Conservation (phyloP, 2,329 filamentous ascomycete species). For the Aspergillus sojae region DNA sequence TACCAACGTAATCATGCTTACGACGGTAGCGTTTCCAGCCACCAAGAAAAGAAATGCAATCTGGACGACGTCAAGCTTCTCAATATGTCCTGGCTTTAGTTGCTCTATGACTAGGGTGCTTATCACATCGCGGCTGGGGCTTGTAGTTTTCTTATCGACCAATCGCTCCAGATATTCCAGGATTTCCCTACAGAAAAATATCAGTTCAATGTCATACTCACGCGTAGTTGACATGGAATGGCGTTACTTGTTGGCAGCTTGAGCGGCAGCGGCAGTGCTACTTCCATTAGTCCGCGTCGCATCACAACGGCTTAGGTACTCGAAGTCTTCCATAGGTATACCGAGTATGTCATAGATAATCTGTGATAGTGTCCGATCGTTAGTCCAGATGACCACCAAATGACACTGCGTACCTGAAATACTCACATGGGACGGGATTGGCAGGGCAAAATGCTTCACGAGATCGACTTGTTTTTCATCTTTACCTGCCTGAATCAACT, state of each 20-base stretch:
- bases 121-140: not conserved
- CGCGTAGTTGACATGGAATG: not conserved
- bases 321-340: not conserved
- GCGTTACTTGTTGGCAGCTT: not conserved
- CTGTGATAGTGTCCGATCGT: not conserved
- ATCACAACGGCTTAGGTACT: not conserved
- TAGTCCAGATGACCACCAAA: rapidly evolving
- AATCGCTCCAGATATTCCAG: not conserved
- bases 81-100: not conserved
- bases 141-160: not conserved
- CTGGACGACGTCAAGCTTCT: not conserved
- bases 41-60: not conserved
- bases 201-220: not conserved
- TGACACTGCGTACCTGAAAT: rapidly evolving
- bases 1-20: not conserved
- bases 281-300: slow-evolving; percentile 6
- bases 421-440: not conserved
- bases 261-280: slow-evolving; percentile 6
- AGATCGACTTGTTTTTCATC: not conserved
- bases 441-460: not conserved
- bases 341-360: not conserved
- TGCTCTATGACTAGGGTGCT: not conserved
- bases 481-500: not conserved
- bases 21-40: not conserved
- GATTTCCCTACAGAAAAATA: not conserved